Base-by-base conservation (phyloP, 495 filamentous ascomycete species). In the Aspergillus affinis region DNA sequence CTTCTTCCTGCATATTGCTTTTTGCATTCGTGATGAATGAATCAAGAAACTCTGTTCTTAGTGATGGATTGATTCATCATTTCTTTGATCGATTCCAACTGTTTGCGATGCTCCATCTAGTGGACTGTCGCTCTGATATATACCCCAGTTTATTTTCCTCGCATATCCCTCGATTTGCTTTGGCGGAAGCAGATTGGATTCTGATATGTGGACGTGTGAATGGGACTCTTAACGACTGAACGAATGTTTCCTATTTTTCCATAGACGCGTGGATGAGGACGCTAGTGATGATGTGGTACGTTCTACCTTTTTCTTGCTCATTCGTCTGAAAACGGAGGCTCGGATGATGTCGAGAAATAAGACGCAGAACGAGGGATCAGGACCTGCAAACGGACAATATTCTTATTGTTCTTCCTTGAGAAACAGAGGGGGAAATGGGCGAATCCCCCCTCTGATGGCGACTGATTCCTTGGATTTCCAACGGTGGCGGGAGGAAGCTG, bases 161-260 rank as follows among this genome's bases (percentile, higher is more conserved):
- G 69, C 64, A 72, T 71, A 67, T 59, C 68, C 65, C 65, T 60
- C 64, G 67, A 59, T 59, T 67, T 63, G 58, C 49, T 50, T 45
- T 64, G 48, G 46, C 55, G 56, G 64, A 61, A 57, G 51, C 60
- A 57, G 60, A 59, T 61, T 55, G 58, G 58, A 57, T 66, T 57
- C 61, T n/a, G 65, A 63, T 57, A 44, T 64, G 64, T 67, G 71
- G 46, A 55, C 61, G 60, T 70, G 65, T 70, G 68, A 56, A 57
- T 66, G 47, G 62, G 64, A 64, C 66, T 63, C 66, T 61, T 74
- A 74, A 76, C 68, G 72, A 75, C 60, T 72, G 72, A 72, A 76
- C 73, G 75, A 78, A 69, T 76, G 74, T 73, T 63, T 49, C 23
- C 48, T 49, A 20, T 49, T 49, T 61, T 68, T 54, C 64, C 54